Evolutionary conservation across 2,329 filamentous ascomycete genomes (phyloP).

Genomic region (Fusarium bulbicola): DNA sequence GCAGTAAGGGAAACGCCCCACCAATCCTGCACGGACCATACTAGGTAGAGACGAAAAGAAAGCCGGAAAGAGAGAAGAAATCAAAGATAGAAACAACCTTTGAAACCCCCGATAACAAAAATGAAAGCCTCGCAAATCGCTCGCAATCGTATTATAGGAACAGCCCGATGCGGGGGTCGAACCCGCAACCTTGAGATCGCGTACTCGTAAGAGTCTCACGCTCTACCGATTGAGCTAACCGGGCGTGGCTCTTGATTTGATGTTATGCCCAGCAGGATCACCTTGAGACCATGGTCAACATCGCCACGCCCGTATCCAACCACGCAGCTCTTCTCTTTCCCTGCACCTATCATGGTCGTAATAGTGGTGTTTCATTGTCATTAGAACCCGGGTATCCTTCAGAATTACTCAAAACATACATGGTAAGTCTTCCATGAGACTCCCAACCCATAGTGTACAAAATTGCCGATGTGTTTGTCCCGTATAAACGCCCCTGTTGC

Average conservation of each 20-base stretch:
- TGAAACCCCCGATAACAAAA: not conserved
- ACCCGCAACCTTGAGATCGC: slow-evolving; percentile 66
- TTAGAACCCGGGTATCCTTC: slow-evolving; percentile 33
- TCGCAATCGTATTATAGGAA: slow-evolving; percentile 47
- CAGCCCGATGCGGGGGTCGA: slow-evolving; percentile 58
- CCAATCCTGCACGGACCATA: slow-evolving; percentile 10
- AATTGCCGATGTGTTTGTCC: slow-evolving; percentile 20
- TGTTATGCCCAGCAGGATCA: not conserved
- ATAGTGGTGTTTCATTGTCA: slow-evolving; percentile 29
- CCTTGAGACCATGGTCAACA: not conserved
- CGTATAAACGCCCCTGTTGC: slow-evolving; percentile 25
- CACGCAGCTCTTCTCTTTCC: not conserved
- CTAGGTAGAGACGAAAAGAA: not conserved
- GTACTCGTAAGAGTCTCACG: slow-evolving; percentile 70
- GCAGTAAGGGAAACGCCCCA: not conserved
- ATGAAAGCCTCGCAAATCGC: slow-evolving; percentile 22
- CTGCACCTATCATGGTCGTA: not conserved
- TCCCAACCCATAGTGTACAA: slow-evolving; percentile 30
- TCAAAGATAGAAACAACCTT: not conserved
- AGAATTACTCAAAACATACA: slow-evolving; percentile 18
- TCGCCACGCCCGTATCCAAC: not conserved
- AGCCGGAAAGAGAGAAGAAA: not conserved
- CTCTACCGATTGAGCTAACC: slow-evolving; percentile 61
- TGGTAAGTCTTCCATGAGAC: slow-evolving; percentile 13
- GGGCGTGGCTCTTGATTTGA: slow-evolving; percentile 46